These are phyloP conservation scores for Colletotrichum orchidophilum DNA, from an alignment of 2,329 filamentous ascomycete genomes.

Conservation along the genomic window DNA sequence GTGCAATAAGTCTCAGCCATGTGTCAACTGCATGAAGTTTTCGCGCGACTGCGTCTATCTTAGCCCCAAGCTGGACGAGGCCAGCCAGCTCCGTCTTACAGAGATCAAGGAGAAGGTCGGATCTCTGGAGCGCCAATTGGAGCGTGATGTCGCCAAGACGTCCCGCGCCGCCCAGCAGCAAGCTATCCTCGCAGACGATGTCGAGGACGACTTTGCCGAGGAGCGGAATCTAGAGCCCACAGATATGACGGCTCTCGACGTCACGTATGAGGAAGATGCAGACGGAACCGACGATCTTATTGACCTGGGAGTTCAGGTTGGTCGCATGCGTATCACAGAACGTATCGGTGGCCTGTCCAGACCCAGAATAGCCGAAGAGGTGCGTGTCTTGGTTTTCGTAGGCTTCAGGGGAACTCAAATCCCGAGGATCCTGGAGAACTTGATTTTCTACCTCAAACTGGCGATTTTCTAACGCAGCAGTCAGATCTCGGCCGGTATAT, in stretches of 20 bases:
- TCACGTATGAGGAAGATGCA: slow-evolving; percentile 73
- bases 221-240: slow-evolving; percentile 69
- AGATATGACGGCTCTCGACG: slow-evolving; percentile 70
- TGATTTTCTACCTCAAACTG: neutral
- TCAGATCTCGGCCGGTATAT: slow-evolving; percentile 48
- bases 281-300: slow-evolving; percentile 69
- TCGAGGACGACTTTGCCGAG: slow-evolving; percentile 68
- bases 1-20: slow-evolving; percentile 79
- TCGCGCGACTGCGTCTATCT: slow-evolving; percentile 70
- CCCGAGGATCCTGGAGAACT: neutral
- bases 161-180: slow-evolving; percentile 44
- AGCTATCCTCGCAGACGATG: slow-evolving; percentile 57
- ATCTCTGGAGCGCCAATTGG: slow-evolving; percentile 73
- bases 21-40: slow-evolving; percentile 70
- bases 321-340: slow-evolving; percentile 78
- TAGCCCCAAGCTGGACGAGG: slow-evolving; percentile 73
- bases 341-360: slow-evolving; percentile 77
- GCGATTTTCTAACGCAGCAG: neutral
- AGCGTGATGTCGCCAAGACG: slow-evolving; percentile 69
- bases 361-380: slow-evolving; percentile 76
- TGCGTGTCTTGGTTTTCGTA: slow-evolving; percentile 46
- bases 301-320: slow-evolving; percentile 77
- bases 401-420: neutral
- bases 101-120: slow-evolving; percentile 85
- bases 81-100: slow-evolving; percentile 74